Percentiles rank a stretch among this genome's conserved stretches.
These are phyloP conservation scores for Tetracladium setigerum DNA, from an alignment of 495 filamentous ascomycete genomes.

Conservation along the genomic window DNA sequence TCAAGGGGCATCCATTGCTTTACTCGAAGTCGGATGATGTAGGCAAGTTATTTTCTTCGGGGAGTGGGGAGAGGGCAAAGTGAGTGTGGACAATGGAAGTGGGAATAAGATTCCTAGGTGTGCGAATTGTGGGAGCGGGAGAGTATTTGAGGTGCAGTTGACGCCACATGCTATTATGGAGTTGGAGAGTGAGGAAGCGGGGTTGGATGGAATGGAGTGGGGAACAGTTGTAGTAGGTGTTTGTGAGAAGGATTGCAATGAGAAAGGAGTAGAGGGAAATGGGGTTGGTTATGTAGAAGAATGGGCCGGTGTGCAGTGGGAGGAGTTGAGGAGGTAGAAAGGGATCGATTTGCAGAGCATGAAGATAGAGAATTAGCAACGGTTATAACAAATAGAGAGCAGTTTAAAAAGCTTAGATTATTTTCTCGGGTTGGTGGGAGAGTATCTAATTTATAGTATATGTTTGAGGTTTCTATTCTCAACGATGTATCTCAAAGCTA, in stretches of 20 bases:
- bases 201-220: slow-evolving; percentile 96
- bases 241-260: slow-evolving; percentile 64
- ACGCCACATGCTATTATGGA: slow-evolving; percentile 84
- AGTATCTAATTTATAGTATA: no score
- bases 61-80: slow-evolving; percentile 13
- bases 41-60: slow-evolving; percentile 48
- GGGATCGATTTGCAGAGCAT: no score
- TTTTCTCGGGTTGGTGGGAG: no score
- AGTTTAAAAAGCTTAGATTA: no score
- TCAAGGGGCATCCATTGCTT: slow-evolving; percentile 68
- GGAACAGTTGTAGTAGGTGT: slow-evolving; percentile 90
- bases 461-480: no score
- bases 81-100: slow-evolving; percentile 16
- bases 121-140: slow-evolving; percentile 58
- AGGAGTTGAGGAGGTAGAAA: slow-evolving; percentile 42
- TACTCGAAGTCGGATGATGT: slow-evolving; percentile 72
- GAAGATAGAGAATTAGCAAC: no score
- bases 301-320: slow-evolving; percentile 97
- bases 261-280: slow-evolving; percentile 37
- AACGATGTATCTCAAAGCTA: no score
- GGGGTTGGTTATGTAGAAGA: slow-evolving; percentile 75
- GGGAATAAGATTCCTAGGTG: slow-evolving; percentile 58
- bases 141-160: slow-evolving; percentile 89
- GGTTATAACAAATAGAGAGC: no score
- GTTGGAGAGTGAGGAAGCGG: slow-evolving; percentile 72